phyloP scores from a whole-genome alignment of 306 rosid genomes.

The Potentilla sterilis region DNA sequence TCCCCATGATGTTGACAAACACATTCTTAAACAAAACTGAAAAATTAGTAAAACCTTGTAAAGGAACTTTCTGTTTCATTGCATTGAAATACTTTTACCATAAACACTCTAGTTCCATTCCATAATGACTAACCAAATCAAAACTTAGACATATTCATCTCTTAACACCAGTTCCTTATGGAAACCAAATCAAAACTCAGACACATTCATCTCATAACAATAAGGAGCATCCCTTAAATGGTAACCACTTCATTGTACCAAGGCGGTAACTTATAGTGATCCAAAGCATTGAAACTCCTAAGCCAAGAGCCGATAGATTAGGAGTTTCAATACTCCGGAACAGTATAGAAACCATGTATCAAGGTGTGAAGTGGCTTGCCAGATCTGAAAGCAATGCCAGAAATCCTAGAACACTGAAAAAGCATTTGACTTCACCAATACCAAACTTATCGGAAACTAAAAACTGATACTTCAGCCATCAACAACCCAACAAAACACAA shows the following conservation, averaged over 20 bases:
- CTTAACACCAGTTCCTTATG: neutral
- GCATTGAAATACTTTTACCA: neutral
- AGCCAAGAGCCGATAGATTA: neutral
- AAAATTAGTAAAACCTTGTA: neutral
- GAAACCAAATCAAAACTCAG: neutral
- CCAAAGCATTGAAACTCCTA: neutral
- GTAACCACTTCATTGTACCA: neutral
- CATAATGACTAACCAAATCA: neutral
- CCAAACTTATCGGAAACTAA: neutral
- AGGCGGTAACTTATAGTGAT: neutral
- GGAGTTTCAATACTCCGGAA: neutral
- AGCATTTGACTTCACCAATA: neutral
- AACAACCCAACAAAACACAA: neutral
- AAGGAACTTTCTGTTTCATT: neutral
- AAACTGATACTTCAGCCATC: neutral
- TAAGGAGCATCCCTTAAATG: neutral
- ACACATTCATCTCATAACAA: neutral
- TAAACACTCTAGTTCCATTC: neutral
- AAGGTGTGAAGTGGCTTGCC: neutral
- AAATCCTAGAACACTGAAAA: neutral
- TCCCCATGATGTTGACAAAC: neutral
- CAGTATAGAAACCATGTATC: neutral
- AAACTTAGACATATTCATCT: neutral
- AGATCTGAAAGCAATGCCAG: constrained; percentile 3
- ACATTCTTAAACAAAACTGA: neutral